Base-by-base conservation (phyloP, 2,329 filamentous ascomycete genomes). In the Arthrobotrys musiformis region DNA sequence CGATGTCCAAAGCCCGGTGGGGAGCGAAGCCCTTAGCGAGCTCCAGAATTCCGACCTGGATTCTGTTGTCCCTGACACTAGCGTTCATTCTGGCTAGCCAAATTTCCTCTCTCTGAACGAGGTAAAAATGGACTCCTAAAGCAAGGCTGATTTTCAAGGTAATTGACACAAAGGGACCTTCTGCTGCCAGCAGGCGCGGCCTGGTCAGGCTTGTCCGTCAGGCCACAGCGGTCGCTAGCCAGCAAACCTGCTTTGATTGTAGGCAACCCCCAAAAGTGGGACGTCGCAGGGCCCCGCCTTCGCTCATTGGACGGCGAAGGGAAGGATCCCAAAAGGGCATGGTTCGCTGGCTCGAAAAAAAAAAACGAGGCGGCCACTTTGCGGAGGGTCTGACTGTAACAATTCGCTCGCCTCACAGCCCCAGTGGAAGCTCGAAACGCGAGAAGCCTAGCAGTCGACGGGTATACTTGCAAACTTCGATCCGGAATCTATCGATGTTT, bases 291-390 rank as follows among this genome's bases (percentile, higher is more conserved):
- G 73, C 30, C 58, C 58, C 72, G 63, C 46, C 11, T 19, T 48
- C 37, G 42, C 15, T 76, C 48, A 76, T 76, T 76, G 72, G 72
- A 19, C 50, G 9, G 19, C 6, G 56, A 37, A 15, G 50, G 13
- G 7, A 26, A 19, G 22, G 40, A 42, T 22, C 73, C 52, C 50
- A 70, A 77, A 77, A 46, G 22, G 66, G 73, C 60, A 70, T 77
- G 54, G 73, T 62, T 66, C 19, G 56, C 33, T 56, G 60, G 58
- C 72, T 64, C 54, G 30, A 76, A 76, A 50, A 75, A 76, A 56
- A 77, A 77, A 56, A 76, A 77, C 73, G 73, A 77, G 73, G 73
- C 73, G 73, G 24, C 52, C 73, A 70, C 35, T 60, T 26, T 70
- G 66, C 64, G 64, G 73, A 70, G 66, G 60, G 62, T 61, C 50